phyloP scores from a whole-genome alignment of 2,329 filamentous ascomycete genomes.

The Chrysosphaeria jannelii region DNA sequence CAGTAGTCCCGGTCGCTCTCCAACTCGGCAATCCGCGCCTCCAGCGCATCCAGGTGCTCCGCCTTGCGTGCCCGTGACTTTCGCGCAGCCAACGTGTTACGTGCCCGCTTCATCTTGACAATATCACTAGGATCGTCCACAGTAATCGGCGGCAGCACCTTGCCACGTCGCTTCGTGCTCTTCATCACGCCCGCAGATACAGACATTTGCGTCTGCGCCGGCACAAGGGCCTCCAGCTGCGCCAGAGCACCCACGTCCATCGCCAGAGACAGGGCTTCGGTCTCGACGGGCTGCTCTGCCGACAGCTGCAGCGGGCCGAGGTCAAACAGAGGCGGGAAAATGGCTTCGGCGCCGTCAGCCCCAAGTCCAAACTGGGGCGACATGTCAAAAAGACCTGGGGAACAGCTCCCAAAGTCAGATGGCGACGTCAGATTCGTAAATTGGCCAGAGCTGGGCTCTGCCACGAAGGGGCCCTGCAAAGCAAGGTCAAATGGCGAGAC shows the following conservation, averaged over 20 bases:
- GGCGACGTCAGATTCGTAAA: conserved; percentile 69
- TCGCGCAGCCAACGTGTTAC: conserved; percentile 76
- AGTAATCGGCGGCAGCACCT: conserved; percentile 50
- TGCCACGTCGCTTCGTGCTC: conserved; percentile 36
- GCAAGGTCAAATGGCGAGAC: conserved; percentile 63
- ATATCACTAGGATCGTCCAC: conserved; percentile 44
- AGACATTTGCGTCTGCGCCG: neutral
- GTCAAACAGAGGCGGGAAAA: conserved; percentile 14
- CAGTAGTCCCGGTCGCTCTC: conserved; percentile 34
- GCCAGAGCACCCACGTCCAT: conserved; percentile 9
- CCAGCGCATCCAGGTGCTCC: conserved; percentile 41
- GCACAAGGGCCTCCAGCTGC: conserved; percentile 1
- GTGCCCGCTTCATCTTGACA: conserved; percentile 69
- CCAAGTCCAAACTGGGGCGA: conserved; percentile 44
- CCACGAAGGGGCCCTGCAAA: conserved; percentile 36
- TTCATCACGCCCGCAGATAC: neutral
- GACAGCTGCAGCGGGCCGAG: too few relatives aligned
- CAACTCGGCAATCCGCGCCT: conserved; percentile 40
- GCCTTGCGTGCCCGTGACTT: conserved; percentile 78
- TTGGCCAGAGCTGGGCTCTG: conserved; percentile 52
- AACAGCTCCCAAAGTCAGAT: conserved; percentile 46
- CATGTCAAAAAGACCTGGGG: conserved; percentile 42
- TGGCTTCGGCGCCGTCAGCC: too few relatives aligned
- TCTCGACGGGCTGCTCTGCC: too few relatives aligned
- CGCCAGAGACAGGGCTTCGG: conserved; percentile 36